Conservation (phyloP, 2,329 filamentous ascomycete species). For the Zasmidium angulare region DNA sequence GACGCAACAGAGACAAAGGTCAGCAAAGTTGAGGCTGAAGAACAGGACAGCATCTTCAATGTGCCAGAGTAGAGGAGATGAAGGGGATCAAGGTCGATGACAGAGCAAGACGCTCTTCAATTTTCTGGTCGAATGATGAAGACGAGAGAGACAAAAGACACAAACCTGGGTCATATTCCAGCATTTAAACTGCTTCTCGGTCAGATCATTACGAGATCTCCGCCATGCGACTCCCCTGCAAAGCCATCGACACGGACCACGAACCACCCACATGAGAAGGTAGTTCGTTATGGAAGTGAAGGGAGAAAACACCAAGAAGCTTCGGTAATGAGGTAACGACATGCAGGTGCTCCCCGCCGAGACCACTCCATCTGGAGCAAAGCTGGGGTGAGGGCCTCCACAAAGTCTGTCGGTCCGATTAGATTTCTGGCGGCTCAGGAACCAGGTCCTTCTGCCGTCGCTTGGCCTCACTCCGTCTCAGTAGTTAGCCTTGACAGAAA, state of each 20-base stretch:
- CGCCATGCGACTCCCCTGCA: conserved; percentile 1
- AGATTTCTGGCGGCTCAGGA: neutral
- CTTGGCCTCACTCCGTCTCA: neutral
- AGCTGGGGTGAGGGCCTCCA: neutral
- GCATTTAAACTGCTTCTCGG: neutral
- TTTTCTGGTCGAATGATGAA: neutral
- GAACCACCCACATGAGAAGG: neutral
- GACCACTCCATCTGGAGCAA: conserved; percentile 1
- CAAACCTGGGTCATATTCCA: neutral
- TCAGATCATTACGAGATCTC: conserved; percentile 1
- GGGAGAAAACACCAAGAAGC: neutral
- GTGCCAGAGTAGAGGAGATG: neutral
- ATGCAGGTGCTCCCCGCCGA: neutral
- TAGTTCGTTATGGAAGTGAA: neutral
- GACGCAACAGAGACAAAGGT: neutral
- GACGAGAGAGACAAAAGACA: neutral
- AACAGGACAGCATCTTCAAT: neutral
- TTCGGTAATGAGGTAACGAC: neutral
- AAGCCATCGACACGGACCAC: neutral
- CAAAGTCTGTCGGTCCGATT: neutral
- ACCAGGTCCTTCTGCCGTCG: neutral
- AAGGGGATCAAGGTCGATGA: neutral
- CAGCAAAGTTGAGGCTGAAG: neutral
- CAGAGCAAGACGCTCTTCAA: neutral
- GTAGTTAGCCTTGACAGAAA: neutral